These are phyloP conservation scores for Wallacemonas sp. DNA, from an alignment of 208 protist species.

Conservation along the genomic window DNA sequence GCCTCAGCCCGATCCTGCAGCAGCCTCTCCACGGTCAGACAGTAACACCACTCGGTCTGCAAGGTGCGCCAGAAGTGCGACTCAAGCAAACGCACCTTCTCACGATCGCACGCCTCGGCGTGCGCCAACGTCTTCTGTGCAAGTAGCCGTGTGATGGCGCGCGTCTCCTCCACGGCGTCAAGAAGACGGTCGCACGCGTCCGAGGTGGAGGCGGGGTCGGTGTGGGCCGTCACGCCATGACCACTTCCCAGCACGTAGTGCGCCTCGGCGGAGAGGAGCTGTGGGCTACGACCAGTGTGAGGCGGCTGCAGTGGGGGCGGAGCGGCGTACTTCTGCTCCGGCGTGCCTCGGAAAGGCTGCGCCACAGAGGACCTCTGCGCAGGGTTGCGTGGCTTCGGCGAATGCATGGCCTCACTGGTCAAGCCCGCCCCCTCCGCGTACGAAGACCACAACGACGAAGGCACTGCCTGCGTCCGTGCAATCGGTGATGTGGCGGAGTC, in stretches of 20 bases:
- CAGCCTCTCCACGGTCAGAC: background rate
- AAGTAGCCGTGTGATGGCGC: background rate
- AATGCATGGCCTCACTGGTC: no score
- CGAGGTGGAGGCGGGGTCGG: no score
- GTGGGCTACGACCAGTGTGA: background rate
- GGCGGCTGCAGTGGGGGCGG: no score
- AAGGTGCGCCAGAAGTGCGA: constrained; percentile 9
- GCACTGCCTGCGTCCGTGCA: background rate
- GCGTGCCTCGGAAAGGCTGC: no score
- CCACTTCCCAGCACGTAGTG: no score
- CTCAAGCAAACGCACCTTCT: constrained; percentile 2
- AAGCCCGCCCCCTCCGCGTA: background rate
- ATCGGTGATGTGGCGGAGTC: constrained; percentile 11
- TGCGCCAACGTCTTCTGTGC: background rate
- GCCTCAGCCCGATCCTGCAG: background rate
- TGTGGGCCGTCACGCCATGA: no score
- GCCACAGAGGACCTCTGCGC: no score
- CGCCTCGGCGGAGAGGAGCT: background rate
- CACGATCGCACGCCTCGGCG: constrained; percentile 9
- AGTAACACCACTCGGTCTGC: constrained; percentile 13
- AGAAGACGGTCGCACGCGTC: background rate
- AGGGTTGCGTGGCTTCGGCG: no score
- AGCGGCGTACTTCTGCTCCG: no score
- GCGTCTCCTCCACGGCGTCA: background rate
- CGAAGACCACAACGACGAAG: constrained; percentile 9